Base-by-base conservation (phyloP, 768 basidiomycete species). In the Rhizopogon vulgaris region DNA sequence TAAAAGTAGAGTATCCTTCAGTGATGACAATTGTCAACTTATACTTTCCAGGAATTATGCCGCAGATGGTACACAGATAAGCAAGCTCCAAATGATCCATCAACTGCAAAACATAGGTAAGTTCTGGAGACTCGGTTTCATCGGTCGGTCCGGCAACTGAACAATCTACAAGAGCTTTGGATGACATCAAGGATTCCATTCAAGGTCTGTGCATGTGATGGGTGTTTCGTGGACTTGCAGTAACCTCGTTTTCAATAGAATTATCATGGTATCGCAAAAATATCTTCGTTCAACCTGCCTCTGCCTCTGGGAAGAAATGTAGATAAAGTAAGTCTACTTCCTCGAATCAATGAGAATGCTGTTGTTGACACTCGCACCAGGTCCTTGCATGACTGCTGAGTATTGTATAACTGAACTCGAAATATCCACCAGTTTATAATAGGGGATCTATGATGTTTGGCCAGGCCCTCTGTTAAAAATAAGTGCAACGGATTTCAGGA, bases 171-270 rank as follows among this genome's bases (percentile, higher is more conserved):
- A 94, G 91, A 27, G 93, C 93, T 2, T 65, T 92, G 55, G 86
- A 87, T 54, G 93, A 95, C 59, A 94, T 94, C 53, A 72, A 71
- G 38, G 75, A 78, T 28, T 90, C 88, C 5, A 91, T 95, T 43
- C 63, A 68, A 68, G 93, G 90, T 85, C 27, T 9, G 63, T 28
- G 30, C 32, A 34, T 34, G 1, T 24, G 17, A 49, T 7, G 50
- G 15, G 17, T n/a, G 42, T 32, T 41, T 27, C 9, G 37, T 51
- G 46, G 7, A 11, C 53, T 51, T 28, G 61, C 17, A 15, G 22
- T 36, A 18, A 15, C 7, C 27, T 39, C 34, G 43, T 48, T 17
- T 36, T 40, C 41, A 22, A 15, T 60, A 91, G 90, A 94, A 63
- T 73, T 94, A 39, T 66, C 82, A 56, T 92, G 84, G 82, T 94